These are phyloP conservation scores for Zizania latifolia DNA, from an alignment of 176 grass and related monocot genomes.

Conservation along the genomic window DNA sequence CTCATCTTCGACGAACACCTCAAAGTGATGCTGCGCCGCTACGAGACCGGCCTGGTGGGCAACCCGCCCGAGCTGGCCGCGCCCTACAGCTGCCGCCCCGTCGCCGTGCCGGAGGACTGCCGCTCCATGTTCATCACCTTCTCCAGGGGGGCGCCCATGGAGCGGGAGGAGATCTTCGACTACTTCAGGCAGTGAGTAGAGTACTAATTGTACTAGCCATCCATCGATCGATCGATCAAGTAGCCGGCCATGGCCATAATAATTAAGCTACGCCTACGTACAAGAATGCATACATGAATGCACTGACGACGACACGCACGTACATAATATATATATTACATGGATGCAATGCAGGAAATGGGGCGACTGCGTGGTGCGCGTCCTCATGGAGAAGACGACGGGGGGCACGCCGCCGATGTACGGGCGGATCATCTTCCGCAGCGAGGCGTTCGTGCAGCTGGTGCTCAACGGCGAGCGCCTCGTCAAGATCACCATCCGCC, in stretches of 20 bases:
- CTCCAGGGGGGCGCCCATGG: slow-evolving; percentile 30
- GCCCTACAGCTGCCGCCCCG: background rate
- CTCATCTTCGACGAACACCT: slow-evolving; percentile 51
- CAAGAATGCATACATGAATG: background rate
- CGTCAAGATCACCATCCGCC: background rate
- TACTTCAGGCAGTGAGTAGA: slow-evolving; percentile 52
- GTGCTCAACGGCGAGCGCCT: slow-evolving; percentile 11
- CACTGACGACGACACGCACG: background rate
- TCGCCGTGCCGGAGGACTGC: slow-evolving; percentile 26
- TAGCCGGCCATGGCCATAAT: no score
- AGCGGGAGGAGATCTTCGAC: slow-evolving; percentile 39
- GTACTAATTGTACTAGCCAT: no score
- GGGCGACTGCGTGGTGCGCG: slow-evolving; percentile 28
- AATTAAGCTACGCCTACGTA: no score
- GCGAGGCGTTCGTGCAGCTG: background rate
- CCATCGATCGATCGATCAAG: no score
- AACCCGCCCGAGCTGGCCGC: background rate
- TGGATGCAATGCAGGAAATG: slow-evolving; percentile 16
- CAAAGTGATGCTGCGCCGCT: background rate
- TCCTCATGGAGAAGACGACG: slow-evolving; percentile 27
- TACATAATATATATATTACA: background rate
- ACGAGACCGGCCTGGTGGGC: background rate
- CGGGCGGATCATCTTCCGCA: slow-evolving; percentile 44
- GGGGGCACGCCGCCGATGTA: background rate
- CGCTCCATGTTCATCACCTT: slow-evolving; percentile 68